Base-by-base conservation (phyloP, 768 basidiomycete genomes). In the Russula griseocarnosa region DNA sequence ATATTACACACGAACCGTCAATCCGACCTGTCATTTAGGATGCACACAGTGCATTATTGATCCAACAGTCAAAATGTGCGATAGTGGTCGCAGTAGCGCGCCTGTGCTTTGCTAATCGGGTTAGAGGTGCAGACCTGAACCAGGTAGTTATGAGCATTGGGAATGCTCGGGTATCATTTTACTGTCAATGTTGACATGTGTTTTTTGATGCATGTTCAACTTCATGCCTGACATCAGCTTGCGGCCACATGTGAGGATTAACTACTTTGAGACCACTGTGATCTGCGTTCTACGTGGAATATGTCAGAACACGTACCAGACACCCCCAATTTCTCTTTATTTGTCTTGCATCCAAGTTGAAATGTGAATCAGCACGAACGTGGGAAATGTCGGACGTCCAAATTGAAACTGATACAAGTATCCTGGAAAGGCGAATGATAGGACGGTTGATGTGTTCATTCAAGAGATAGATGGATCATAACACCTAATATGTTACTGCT, bases 1-100 rank as follows among this genome's bases (percentile, higher is more conserved):
- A 54, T 61, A 61, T 54, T 61, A 7, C 16, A 24, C 11, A n/a
- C 18, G 59, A 42, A 32, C 57, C 47, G 26, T 13, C 13, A 10
- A 22, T 5, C 20, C 7, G 50, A 14, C 53, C 54, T 38, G n/a
- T 34, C 34, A n/a, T 18, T 7, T 40, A 11, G 32, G 57, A 13
- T 38, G 47, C 20, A 14, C 8, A 5, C 2, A 5, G n/a, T 16
- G 51, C 14, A 42, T 6, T 14, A n/a, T 16, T 5, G 20, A 28
- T 28, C n/a, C 22, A n/a, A n/a, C 13, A 13, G 34, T 22, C 20
- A 8, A 34, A 13, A 20, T 54, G 30, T 22, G 47, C 28, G 20
- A 20, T 42, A 10, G 8, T 42, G 22, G 28, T 16, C 5, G 30
- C 22, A 26, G 52, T 32, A 32, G 42, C 30, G 52, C 6, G n/a